Evolutionary conservation across 208 protist genomes (phyloP), one percentile per base, ranked within the genome.

Genomic region (Leishmania martiniquensis): DNA sequence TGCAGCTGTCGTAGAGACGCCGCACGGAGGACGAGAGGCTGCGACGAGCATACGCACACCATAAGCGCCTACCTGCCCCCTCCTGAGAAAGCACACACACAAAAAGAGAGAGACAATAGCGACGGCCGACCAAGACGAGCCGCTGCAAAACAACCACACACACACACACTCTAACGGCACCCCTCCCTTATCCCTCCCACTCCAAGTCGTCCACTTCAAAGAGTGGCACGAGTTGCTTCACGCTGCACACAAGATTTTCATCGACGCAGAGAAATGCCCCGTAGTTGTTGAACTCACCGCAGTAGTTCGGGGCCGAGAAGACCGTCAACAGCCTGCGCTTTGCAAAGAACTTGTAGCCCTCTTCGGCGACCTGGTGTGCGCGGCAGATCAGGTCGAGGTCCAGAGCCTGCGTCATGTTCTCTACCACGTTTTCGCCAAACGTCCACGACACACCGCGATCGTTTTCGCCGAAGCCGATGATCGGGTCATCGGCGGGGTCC

Each of bases 331-430:
- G 72, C 29, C 73, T 77, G 1, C 91, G 89, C 37, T 83, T 79
- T 25, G 95, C 92, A 51, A 80, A 87, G 75, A 91, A 96, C n/a
- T 75, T 67, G 74, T 96, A 97, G 2, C 98, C 98, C 59, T 98
- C 96, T 59, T 97, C 86, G 0, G 96, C 94, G 20, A 98, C 86
- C 80, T 99, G 97, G 78, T 99, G 98, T 1, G 96, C 95, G 22
- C 97, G 91, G 84, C 98, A 99, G 77, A 99, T 98, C 9, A 99
- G 89, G 75, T 99, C 99, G 29, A 99, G 86, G 77, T 99, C 98
- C 74, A 99, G 95, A 76, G 91, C 89, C 45, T 98, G 80, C 0
- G 99, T 77, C 73, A 99, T 99, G 42, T 89, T 74, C 47, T 85
- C 81, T 10, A 90, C 93, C 60, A 92, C 86, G 66, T 96, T 88